Conservation (phyloP, 1,284 basidiomycete species). For the Mycena citricolor region DNA sequence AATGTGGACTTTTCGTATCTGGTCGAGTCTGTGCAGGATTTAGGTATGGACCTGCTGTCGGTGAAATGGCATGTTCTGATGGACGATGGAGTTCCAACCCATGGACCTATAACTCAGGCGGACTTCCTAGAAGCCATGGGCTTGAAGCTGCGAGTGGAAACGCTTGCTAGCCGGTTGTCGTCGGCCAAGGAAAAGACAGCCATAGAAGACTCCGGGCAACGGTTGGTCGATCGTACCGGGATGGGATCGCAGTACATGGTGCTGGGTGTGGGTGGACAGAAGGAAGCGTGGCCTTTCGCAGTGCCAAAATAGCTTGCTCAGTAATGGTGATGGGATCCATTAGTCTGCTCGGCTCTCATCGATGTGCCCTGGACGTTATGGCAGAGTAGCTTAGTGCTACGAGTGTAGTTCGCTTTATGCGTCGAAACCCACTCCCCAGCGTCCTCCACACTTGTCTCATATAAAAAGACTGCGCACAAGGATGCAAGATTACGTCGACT, state of each 20-base stretch:
- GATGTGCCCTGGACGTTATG: too few relatives aligned
- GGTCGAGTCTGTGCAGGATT: constrained; percentile 68
- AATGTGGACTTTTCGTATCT: constrained; percentile 96
- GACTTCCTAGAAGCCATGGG: constrained; percentile 75
- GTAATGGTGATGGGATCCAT: too few relatives aligned
- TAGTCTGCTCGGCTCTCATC: too few relatives aligned
- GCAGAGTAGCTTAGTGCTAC: too few relatives aligned
- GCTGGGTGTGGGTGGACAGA: constrained; percentile 42
- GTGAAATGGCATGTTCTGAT: too few relatives aligned
- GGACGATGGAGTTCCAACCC: constrained; percentile 40
- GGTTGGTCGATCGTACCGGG: constrained; percentile 59
- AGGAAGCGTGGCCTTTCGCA: constrained; percentile 13
- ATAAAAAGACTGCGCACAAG: too few relatives aligned
- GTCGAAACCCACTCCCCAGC: too few relatives aligned
- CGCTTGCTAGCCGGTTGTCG: constrained; percentile 46
- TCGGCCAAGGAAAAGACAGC: constrained; percentile 48
- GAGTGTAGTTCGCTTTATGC: too few relatives aligned
- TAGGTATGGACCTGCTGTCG: constrained; percentile 25
- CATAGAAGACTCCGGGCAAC: constrained; percentile 48
- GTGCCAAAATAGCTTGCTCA: too few relatives aligned
- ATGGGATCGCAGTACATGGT: constrained; percentile 72
- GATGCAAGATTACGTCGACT: too few relatives aligned
- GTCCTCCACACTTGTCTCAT: too few relatives aligned
- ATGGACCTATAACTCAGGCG: constrained; percentile 70
- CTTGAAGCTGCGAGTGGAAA: constrained; percentile 58